Base-by-base conservation (phyloP, 2,329 filamentous ascomycete species). In the Arthrobotrys sinensis region DNA sequence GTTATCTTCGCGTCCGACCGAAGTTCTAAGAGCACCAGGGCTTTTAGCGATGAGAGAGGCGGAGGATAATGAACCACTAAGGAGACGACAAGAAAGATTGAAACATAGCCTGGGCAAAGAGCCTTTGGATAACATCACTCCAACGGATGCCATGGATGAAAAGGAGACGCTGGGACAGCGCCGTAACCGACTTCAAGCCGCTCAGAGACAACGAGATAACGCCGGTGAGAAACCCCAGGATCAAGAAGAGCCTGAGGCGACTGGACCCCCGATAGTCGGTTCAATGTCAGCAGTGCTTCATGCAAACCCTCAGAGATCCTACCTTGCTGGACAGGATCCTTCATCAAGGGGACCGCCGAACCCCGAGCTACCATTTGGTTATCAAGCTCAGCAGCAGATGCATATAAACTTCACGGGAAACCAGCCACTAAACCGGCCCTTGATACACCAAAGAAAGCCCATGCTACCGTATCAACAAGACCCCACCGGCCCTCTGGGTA, bases 61-160 rank as follows among this genome's bases (percentile, higher is more conserved):
- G 80, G 96, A 99, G 83, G 96, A 99, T 82, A 96, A 94, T 69
- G 96, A 98, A 83, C 94, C 96, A 0, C 86, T 97, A 19, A 94
- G 92, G 81, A 88, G 88, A 45, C 91, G 94, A 1, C 90, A 93
- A 57, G 92, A 91, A 46, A 88, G 94, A 70, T 87, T 97, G 5
- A 88, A 91, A 50, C 93, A 92, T 87, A 60, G 34, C 19, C 4
- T 88, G 91, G 53, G 88, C 91, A 50, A 88, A 89, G 81, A 88
- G 88, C 40, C 89, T 91, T 8, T 86, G 94, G n/a, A 89, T 88
- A 67, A 88, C 87, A 55, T 87, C 88, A 36, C 55, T 16, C 80
- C 87, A 89, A 21, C 87, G 85, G 36, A 78, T 72, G 38, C 36
- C 11, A 16, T 66, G 57, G 28, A 85, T 86, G 24, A 85, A 84